phyloP scores from a whole-genome alignment of 345 rosid species.

The Eucalyptus curtisii region DNA sequence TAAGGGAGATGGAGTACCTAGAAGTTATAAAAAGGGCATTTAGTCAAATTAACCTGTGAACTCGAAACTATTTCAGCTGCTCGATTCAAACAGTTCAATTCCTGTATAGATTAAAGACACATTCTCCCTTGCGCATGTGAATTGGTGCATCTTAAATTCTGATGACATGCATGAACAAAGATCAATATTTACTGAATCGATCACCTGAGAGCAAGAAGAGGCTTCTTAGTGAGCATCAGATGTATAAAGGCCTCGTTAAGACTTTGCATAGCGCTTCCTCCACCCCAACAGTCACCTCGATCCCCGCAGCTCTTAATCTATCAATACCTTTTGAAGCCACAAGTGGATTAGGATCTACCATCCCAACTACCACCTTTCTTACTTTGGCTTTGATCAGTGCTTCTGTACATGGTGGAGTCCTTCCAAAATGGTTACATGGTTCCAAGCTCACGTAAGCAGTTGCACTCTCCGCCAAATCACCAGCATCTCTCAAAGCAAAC shows the following conservation, averaged over 20 bases:
- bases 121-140: neutral
- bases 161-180: neutral
- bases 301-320: slow-evolving; percentile 59
- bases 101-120: neutral
- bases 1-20: slow-evolving; percentile 69
- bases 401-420: slow-evolving; percentile 91
- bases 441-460: slow-evolving; percentile 91
- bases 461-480: slow-evolving; percentile 66
- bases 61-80: neutral
- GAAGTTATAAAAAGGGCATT: neutral
- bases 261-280: slow-evolving; percentile 72
- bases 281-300: slow-evolving; percentile 59
- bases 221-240: slow-evolving; percentile 56
- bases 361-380: slow-evolving; percentile 78
- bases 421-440: slow-evolving; percentile 86
- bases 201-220: slow-evolving; percentile 60
- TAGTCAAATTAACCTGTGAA: neutral
- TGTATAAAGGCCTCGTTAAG: slow-evolving; percentile 73
- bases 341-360: slow-evolving; percentile 90
- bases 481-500: slow-evolving; percentile 81
- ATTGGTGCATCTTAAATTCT: neutral
- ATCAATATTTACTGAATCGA: neutral
- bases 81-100: neutral
- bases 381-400: slow-evolving; percentile 84
- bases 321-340: slow-evolving; percentile 71